phyloP scores from a whole-genome alignment of 768 basidiomycete genomes.

The Phlebiopsis gigantea region DNA sequence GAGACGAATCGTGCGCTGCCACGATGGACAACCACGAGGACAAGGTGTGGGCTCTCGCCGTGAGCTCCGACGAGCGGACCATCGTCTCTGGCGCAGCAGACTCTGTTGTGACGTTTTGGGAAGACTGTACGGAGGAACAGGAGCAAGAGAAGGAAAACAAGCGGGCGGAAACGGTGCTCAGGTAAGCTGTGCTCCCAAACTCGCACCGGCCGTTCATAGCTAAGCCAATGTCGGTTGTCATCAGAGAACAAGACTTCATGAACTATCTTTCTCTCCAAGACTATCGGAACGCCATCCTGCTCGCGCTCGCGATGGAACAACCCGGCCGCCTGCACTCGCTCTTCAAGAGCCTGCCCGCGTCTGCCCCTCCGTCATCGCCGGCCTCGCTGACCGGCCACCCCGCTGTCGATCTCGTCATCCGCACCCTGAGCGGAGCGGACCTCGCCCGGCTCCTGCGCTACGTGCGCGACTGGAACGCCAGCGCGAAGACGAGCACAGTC shows the following conservation, averaged over 20 bases:
- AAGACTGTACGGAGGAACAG: conserved; percentile 86
- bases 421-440: conserved; percentile 64
- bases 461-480: conserved; percentile 92
- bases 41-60: conserved; percentile 95
- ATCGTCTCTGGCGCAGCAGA: conserved; percentile 95
- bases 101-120: conserved; percentile 94
- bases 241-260: conserved; percentile 93
- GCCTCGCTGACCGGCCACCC: conserved; percentile 57
- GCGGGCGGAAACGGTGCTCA: conserved; percentile 69
- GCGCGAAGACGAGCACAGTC: conserved; percentile 76
- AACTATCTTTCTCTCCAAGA: conserved; percentile 87
- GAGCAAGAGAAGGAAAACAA: conserved; percentile 69
- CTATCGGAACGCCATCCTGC: conserved; percentile 85
- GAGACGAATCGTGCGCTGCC: conserved; percentile 78
- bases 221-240: neutral
- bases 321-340: conserved; percentile 81
- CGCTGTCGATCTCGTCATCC: conserved; percentile 79
- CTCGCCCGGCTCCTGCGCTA: conserved; percentile 78
- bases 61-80: conserved; percentile 74
- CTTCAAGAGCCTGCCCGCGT: conserved; percentile 56
- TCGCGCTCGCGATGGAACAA: conserved; percentile 91
- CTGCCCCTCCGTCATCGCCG: neutral
- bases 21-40: conserved; percentile 98
- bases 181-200: conserved; percentile 47
- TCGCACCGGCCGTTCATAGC: neutral